These are phyloP conservation scores for Xylariaceae sp. DNA, from an alignment of 2,329 filamentous ascomycete genomes.

Conservation along the genomic window DNA sequence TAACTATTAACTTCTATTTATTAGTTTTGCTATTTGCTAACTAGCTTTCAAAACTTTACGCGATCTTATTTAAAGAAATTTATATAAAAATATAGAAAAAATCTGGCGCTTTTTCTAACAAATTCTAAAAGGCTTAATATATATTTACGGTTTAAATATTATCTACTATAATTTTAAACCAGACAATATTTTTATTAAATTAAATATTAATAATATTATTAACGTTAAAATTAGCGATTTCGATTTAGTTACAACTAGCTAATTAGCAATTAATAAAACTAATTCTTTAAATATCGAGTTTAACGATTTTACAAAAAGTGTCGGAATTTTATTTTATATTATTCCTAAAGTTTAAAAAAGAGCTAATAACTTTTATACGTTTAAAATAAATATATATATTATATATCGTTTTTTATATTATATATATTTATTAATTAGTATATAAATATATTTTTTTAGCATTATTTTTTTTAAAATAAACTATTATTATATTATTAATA, in stretches of 20 bases:
- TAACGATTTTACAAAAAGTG: constrained; percentile 65
- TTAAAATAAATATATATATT: constrained; percentile 77
- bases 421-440: constrained; percentile 6
- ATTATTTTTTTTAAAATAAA: constrained; percentile 99
- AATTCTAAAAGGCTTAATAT: constrained; percentile 80
- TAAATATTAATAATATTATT: constrained; percentile 65
- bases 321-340: constrained; percentile 83
- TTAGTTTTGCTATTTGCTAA: background rate
- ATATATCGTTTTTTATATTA: background rate
- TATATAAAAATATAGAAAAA: constrained; percentile 71
- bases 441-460: constrained; percentile 87
- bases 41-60: constrained; percentile 62
- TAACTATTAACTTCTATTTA: background rate
- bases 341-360: constrained; percentile 84
- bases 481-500: constrained; percentile 58
- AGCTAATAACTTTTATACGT: constrained; percentile 73
- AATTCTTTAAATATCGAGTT: constrained; percentile 41
- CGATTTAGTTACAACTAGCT: constrained; percentile 85
- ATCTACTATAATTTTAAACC: constrained; percentile 96
- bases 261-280: constrained; percentile 61
- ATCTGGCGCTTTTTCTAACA: constrained; percentile 90
- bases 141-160: constrained; percentile 87
- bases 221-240: constrained; percentile 97
- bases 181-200: constrained; percentile 88
- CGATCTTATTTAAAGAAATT: constrained; percentile 74